These are phyloP conservation scores for Purpureocillium lavendulum DNA, from an alignment of 2,329 filamentous ascomycete species.

Conservation along the genomic window DNA sequence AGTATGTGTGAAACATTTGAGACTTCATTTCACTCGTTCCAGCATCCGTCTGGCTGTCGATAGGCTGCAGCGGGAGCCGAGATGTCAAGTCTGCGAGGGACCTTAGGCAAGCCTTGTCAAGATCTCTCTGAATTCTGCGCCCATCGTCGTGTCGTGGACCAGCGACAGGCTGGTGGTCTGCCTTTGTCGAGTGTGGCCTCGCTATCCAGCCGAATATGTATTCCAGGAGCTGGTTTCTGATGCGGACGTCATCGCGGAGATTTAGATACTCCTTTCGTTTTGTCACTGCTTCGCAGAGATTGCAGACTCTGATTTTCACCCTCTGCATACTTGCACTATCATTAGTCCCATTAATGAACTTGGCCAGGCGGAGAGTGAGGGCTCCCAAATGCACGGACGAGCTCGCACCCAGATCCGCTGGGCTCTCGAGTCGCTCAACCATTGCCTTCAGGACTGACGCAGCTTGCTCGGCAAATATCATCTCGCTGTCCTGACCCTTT, in stretches of 20 bases:
- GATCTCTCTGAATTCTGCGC: slow-evolving; percentile 50
- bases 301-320: slow-evolving; percentile 62
- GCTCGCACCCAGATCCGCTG: slow-evolving; percentile 52
- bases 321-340: slow-evolving; percentile 49
- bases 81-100: slow-evolving; percentile 59
- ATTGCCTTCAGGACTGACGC: slow-evolving; percentile 54
- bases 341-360: slow-evolving; percentile 51
- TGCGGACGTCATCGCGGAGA: slow-evolving; percentile 58
- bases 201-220: slow-evolving; percentile 63
- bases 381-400: slow-evolving; percentile 56
- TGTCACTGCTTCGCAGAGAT: slow-evolving; percentile 56
- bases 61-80: slow-evolving; percentile 56
- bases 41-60: slow-evolving; percentile 56
- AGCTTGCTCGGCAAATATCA: slow-evolving; percentile 60
- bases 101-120: slow-evolving; percentile 57
- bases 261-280: slow-evolving; percentile 61
- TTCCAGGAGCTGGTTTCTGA: slow-evolving; percentile 60
- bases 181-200: slow-evolving; percentile 42
- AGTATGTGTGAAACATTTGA: slow-evolving; percentile 64
- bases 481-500: slow-evolving; percentile 49
- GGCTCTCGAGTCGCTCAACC: slow-evolving; percentile 55
- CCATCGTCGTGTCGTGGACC: slow-evolving; percentile 47
- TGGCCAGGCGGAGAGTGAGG: slow-evolving; percentile 57
- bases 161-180: slow-evolving; percentile 30
- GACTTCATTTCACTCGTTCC: slow-evolving; percentile 61